Percentiles rank a stretch among this genome's conserved stretches.
phyloP scores from a whole-genome alignment of 495 filamentous ascomycete genomes.

The Apodospora peruviana region DNA sequence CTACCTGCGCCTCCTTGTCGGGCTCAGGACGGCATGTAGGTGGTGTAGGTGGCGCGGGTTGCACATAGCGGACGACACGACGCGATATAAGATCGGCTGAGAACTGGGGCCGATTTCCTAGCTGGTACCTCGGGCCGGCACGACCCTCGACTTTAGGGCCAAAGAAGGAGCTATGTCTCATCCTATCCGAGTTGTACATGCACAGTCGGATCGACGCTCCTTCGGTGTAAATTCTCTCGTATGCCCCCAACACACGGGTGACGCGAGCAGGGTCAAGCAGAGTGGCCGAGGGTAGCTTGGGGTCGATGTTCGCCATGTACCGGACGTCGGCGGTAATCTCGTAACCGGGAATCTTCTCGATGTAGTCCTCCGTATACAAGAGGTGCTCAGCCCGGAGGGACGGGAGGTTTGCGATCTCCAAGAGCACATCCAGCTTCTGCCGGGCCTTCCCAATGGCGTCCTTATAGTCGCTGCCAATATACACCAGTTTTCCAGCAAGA shows the following conservation, averaged over 20 bases:
- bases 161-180: slow-evolving; percentile 3
- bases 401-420: slow-evolving; percentile 13
- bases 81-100: too few relatives aligned
- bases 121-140: too few relatives aligned
- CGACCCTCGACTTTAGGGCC: too few relatives aligned
- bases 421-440: slow-evolving; percentile 32
- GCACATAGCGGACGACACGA: too few relatives aligned
- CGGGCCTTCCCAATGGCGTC: slow-evolving; percentile 15
- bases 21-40: too few relatives aligned
- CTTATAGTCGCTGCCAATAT: slow-evolving; percentile 25
- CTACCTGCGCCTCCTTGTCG: too few relatives aligned
- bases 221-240: slow-evolving; percentile 11
- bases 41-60: too few relatives aligned
- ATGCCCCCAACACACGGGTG: slow-evolving; percentile 2
- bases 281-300: slow-evolving; percentile 8
- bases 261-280: slow-evolving; percentile 5
- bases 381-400: slow-evolving; percentile 15
- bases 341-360: background rate
- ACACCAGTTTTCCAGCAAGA: slow-evolving; percentile 20
- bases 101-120: too few relatives aligned
- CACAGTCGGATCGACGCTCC: slow-evolving; percentile 17
- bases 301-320: slow-evolving; percentile 26
- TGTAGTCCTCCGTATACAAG: slow-evolving; percentile 32
- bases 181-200: slow-evolving; percentile 2
- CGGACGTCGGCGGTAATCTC: slow-evolving; percentile 15